phyloP scores from a whole-genome alignment of 306 rosid species.

The Vigna trinervia region DNA sequence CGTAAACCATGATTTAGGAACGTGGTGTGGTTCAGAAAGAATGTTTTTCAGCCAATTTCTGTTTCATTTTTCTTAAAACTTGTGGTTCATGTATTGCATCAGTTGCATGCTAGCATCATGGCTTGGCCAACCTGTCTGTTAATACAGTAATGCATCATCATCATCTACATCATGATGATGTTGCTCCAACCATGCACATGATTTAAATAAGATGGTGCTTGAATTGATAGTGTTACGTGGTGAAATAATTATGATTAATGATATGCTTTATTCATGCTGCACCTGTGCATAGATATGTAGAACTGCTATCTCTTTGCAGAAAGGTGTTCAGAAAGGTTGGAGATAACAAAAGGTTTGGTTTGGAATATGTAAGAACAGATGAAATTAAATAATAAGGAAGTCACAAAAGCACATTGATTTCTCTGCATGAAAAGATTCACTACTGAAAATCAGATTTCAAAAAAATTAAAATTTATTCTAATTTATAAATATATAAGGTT shows the following conservation, averaged over 20 bases:
- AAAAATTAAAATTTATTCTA: too few relatives aligned
- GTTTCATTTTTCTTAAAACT: background rate
- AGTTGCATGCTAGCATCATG: conserved; percentile 56
- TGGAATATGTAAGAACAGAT: background rate
- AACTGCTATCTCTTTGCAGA: conserved; percentile 23
- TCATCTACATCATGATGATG: conserved; percentile 66
- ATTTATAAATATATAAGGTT: too few relatives aligned
- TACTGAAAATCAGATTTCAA: background rate
- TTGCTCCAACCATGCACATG: conserved; percentile 50
- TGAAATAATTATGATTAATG: conserved; percentile 57
- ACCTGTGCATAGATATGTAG: conserved; percentile 43
- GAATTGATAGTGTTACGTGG: conserved; percentile 54
- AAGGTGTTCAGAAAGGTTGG: conserved; percentile 37
- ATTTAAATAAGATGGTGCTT: conserved; percentile 44
- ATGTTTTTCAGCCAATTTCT: conserved; percentile 1
- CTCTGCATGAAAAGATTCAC: background rate
- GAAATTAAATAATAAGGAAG: background rate
- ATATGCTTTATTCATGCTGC: conserved; percentile 46
- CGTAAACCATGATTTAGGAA: conserved; percentile 43
- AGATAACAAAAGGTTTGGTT: conserved; percentile 22
- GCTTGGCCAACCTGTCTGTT: conserved; percentile 47
- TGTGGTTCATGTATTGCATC: conserved; percentile 40
- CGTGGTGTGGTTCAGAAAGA: conserved; percentile 32
- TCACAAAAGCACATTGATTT: too few relatives aligned
- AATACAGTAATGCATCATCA: conserved; percentile 49